Evolutionary conservation across 768 basidiomycete genomes (phyloP).

Genomic region (Melanogaster broomeanus): DNA sequence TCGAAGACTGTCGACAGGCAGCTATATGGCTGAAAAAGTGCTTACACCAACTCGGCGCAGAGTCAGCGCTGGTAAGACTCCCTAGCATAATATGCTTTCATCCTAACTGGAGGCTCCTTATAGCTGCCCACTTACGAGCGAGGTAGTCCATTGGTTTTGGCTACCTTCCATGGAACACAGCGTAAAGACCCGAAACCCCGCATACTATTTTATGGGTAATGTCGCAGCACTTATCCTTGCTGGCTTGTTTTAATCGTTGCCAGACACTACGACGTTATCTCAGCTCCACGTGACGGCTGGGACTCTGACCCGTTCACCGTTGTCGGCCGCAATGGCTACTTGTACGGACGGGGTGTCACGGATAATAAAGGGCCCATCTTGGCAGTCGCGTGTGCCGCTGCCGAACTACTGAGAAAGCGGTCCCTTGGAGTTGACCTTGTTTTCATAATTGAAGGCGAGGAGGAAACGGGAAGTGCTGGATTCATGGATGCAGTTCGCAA

Average conservation of each 20-base stretch:
- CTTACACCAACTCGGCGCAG: conserved; percentile 84
- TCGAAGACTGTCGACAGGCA: conserved; percentile 91
- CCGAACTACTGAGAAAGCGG: conserved; percentile 70
- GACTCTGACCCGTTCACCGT: conserved; percentile 80
- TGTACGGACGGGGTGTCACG: conserved; percentile 89
- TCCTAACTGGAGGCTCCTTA: not conserved
- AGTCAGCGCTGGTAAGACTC: conserved; percentile 64
- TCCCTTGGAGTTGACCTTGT: conserved; percentile 85
- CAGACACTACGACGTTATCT: conserved; percentile 97
- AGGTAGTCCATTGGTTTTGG: conserved; percentile 86
- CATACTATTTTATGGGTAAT: conserved; percentile 88
- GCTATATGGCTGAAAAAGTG: conserved; percentile 92
- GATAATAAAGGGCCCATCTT: conserved; percentile 97
- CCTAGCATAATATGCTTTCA: not conserved
- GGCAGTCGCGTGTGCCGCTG: conserved; percentile 87
- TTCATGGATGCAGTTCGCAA: conserved; percentile 75
- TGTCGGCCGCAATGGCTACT: conserved; percentile 81
- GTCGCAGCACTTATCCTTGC: not conserved
- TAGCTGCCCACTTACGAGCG: conserved; percentile 79
- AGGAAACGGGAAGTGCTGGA: conserved; percentile 90
- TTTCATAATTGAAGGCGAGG: conserved; percentile 94
- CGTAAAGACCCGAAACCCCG: conserved; percentile 61
- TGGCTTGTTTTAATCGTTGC: not conserved
- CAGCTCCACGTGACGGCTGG: conserved; percentile 77
- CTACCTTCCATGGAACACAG: conserved; percentile 77